phyloP scores from a whole-genome alignment of 225 moss, liverwort and hornwort genomes.

The Physcomitrium patens region DNA sequence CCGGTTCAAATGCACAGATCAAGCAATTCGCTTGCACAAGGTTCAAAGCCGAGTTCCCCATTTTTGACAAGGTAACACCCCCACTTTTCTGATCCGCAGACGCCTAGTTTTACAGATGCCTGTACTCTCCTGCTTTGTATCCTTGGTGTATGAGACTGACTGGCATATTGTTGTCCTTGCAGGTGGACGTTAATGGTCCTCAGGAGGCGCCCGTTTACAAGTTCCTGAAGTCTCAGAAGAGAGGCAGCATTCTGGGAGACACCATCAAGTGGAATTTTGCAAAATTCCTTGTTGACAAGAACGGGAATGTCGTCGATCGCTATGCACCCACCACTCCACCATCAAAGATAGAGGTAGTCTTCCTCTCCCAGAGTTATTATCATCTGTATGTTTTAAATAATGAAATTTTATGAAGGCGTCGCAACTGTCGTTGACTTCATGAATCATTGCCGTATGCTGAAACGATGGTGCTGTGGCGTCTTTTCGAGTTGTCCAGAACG shows the following conservation, averaged over 20 bases:
- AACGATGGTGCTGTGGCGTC: background rate
- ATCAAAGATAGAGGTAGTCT: slow-evolving; percentile 74
- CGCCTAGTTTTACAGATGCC: background rate
- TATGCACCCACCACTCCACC: slow-evolving; percentile 94
- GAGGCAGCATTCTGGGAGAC: slow-evolving; percentile 84
- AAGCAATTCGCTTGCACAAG: slow-evolving; percentile 87
- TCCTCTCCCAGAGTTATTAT: background rate
- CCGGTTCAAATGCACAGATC: slow-evolving; percentile 87
- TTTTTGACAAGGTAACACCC: slow-evolving; percentile 82
- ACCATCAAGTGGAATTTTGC: slow-evolving; percentile 96
- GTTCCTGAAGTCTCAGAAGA: slow-evolving; percentile 85
- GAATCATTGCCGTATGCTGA: background rate
- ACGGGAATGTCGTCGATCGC: slow-evolving; percentile 84
- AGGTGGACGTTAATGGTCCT: slow-evolving; percentile 88
- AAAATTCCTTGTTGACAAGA: slow-evolving; percentile 88
- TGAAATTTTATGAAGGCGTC: background rate
- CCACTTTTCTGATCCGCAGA: background rate
- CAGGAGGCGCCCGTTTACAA: slow-evolving; percentile 80
- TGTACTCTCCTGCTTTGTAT: background rate
- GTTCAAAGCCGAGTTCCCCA: slow-evolving; percentile 92
- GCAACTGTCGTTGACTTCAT: background rate
- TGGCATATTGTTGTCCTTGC: slow-evolving; percentile 25
- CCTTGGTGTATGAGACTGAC: slow-evolving; percentile 4
- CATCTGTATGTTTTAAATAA: background rate
- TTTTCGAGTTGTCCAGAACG: slow-evolving; percentile 48